Evolutionary conservation across 306 rosid genomes (phyloP).

Genomic region (Cyamopsis tetragonoloba): DNA sequence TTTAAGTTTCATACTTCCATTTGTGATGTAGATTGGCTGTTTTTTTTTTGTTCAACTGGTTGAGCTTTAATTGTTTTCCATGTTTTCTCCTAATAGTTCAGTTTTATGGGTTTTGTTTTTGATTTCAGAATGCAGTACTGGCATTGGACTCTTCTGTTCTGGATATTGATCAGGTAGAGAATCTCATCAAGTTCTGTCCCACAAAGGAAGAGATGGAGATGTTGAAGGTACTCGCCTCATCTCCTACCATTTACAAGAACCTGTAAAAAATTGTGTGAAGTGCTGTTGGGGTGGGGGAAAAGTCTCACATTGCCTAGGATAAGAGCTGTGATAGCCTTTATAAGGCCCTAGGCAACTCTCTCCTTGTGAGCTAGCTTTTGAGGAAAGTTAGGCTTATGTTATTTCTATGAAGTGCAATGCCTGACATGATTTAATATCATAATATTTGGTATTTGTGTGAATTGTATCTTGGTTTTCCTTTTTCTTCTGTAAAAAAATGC

Average conservation of each 20-base stretch:
- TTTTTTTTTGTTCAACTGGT: too few relatives aligned
- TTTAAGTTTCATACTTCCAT: not conserved
- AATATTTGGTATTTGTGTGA: slow-evolving; percentile 1
- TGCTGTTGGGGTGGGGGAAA: too few relatives aligned
- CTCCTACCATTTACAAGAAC: not conserved
- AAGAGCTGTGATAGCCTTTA: too few relatives aligned
- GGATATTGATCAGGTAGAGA: slow-evolving; percentile 77
- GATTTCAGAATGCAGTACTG: slow-evolving; percentile 60
- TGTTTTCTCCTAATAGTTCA: not conserved
- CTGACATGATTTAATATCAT: slow-evolving; percentile 11
- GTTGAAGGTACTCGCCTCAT: slow-evolving; percentile 53
- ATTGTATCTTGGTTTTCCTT: slow-evolving; percentile 16
- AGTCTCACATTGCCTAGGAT: too few relatives aligned
- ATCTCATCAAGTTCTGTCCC: slow-evolving; percentile 95
- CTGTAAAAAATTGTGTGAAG: not conserved
- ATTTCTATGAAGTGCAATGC: too few relatives aligned
- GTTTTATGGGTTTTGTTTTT: slow-evolving; percentile 22
- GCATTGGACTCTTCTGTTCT: slow-evolving; percentile 44
- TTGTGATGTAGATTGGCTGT: not conserved
- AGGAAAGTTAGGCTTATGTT: too few relatives aligned
- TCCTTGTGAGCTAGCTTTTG: too few relatives aligned
- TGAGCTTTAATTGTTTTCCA: not conserved
- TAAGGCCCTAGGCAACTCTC: too few relatives aligned
- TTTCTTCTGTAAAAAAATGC: too few relatives aligned
- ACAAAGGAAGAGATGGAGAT: slow-evolving; percentile 96